Base-by-base conservation (phyloP, 2,329 filamentous ascomycete species). In the Neofusicoccum laricinum region DNA sequence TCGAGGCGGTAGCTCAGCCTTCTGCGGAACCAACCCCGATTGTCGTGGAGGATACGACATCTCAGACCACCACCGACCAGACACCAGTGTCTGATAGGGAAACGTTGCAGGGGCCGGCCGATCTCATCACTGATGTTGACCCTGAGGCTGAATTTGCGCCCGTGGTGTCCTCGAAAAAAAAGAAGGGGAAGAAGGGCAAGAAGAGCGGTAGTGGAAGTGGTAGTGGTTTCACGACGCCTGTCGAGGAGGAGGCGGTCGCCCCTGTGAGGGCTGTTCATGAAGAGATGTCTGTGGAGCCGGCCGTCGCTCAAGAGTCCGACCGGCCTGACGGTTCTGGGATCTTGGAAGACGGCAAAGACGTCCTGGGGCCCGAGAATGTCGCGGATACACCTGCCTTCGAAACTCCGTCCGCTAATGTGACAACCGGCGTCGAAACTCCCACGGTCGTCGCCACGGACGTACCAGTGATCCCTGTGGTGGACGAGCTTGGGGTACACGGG, bases 131-230 rank as follows among this genome's bases (percentile, higher is more conserved):
- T 53, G 49, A 40, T 32, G 17, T 8, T 6, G 34, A 53, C 8
- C 32, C 49, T 4, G 32, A 53, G 12, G 49, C n/a, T 7, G 34
- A 53, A 11, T 53, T 53, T 4, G 34, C 49, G 12, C 32, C 49
- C 15, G 49, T 53, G 10, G 8, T 38, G 6, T 36, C 34, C 1
- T 53, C 38, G 25, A 61, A 48, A 15, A 61, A 61, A 41, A 48
- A 46, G 34, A 61, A 55, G 46, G 71, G 70, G 64, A 71, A 72
- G 67, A 71, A 71, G 64, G 66, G 63, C 4, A 72, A 71, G 62
- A 64, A 62, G 8, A 68, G 69, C 61, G 68, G 67, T 38, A 65
- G 57, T 3, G 67, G 65, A 3, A 65, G 41, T 25, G 43, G 34
- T 21, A 40, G 30, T n/a, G 38, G 49, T 5, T 21, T 53, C 12